Conservation (phyloP, 331 rosid species). For the Acacia pycnantha region DNA sequence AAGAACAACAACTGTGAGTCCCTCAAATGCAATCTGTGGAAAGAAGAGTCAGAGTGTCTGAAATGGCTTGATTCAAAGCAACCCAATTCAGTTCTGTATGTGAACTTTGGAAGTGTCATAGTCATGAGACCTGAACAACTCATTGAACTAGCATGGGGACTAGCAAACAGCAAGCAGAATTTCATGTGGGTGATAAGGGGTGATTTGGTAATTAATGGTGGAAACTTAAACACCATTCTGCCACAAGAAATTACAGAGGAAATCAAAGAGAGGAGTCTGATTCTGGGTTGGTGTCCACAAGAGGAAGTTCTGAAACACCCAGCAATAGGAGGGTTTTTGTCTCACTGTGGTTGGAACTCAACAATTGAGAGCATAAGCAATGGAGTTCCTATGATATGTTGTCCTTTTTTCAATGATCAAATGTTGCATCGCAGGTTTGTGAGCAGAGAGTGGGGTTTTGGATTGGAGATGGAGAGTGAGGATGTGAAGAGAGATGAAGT, state of each 20-base stretch:
- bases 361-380: constrained; percentile 42
- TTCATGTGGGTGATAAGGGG: constrained; percentile 59
- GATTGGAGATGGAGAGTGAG: constrained; percentile 34
- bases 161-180: constrained; percentile 42
- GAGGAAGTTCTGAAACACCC: constrained; percentile 46
- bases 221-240: constrained; percentile 14
- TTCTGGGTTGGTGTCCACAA: constrained; percentile 49
- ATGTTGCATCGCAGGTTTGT: constrained; percentile 22
- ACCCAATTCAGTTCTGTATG: constrained; percentile 43
- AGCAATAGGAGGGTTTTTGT: constrained; percentile 40
- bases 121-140: constrained; percentile 36
- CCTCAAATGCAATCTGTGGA: constrained; percentile 41
- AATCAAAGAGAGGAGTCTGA: constrained; percentile 35
- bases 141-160: constrained; percentile 53
- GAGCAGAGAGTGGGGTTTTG: constrained; percentile 42
- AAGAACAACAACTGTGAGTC: not conserved
- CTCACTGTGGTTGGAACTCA: constrained; percentile 53
- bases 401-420: constrained; percentile 43
- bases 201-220: constrained; percentile 37
- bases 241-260: constrained; percentile 31
- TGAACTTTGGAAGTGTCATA: constrained; percentile 50
- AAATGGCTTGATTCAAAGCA: constrained; percentile 45
- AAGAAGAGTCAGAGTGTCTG: constrained; percentile 48
- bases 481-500: constrained; percentile 43
- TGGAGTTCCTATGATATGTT: constrained; percentile 42